phyloP scores from a whole-genome alignment of 768 basidiomycete species.

The Tulasnella sp. region DNA sequence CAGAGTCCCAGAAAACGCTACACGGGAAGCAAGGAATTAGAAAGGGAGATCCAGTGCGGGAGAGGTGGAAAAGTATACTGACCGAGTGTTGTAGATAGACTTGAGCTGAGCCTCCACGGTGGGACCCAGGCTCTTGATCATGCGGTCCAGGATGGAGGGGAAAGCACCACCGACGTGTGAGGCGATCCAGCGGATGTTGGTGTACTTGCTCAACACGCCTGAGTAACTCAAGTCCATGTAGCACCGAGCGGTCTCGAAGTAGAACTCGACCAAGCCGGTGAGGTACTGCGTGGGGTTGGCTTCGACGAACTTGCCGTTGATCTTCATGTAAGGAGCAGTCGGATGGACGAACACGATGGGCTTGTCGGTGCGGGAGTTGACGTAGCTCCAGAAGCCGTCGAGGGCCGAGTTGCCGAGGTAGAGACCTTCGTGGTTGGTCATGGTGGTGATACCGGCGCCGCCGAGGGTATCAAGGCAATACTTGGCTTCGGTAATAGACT shows the following conservation, averaged over 20 bases:
- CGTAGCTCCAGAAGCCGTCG: not conserved
- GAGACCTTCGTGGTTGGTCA: conserved; percentile 10
- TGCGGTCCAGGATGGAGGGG: conserved; percentile 6
- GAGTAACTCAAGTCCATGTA: conserved; percentile 9
- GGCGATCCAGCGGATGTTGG: conserved; percentile 6
- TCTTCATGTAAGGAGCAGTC: not conserved
- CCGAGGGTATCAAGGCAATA: not conserved
- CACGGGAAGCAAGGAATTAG: not conserved
- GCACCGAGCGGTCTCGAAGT: conserved; percentile 10
- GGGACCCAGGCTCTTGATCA: conserved; percentile 2
- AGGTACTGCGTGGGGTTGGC: conserved; percentile 8
- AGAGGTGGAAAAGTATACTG: not conserved
- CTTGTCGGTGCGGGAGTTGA: conserved; percentile 2
- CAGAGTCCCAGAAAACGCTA: conserved; percentile 6
- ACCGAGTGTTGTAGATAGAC: conserved; percentile 8
- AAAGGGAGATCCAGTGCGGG: not conserved
- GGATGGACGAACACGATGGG: conserved; percentile 8
- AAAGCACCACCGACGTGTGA: conserved; percentile 9
- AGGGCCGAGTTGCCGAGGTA: conserved; percentile 10
- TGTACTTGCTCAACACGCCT: not conserved
- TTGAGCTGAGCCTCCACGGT: not conserved
- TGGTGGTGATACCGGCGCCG: not conserved
- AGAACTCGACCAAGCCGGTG: conserved; percentile 1
- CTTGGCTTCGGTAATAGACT: conserved; percentile 7
- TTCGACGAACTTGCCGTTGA: not conserved